Conservation (phyloP, 169 alveolate species). For the Eimeria praecox region DNA sequence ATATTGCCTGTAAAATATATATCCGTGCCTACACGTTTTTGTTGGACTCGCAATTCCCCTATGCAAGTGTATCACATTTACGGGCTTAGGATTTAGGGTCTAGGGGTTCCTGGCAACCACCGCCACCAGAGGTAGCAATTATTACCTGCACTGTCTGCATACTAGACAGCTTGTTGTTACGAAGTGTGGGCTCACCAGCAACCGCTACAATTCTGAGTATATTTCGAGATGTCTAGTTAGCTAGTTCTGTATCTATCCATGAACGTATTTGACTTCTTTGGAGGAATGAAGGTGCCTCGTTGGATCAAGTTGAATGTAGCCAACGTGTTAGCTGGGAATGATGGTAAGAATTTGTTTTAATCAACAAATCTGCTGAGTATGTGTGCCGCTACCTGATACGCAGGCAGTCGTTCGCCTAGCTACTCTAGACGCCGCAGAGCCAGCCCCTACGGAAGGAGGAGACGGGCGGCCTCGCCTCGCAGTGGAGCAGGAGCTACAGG, state of each 20-base stretch:
- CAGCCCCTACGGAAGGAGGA: constrained; percentile 56
- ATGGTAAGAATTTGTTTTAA: not conserved
- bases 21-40: not conserved
- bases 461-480: constrained; percentile 60
- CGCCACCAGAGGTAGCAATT: not conserved
- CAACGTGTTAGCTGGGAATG: not conserved
- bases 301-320: not conserved
- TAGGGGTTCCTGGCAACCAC: not conserved
- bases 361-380: not conserved
- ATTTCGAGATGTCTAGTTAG: not conserved
- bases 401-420: constrained; percentile 63
- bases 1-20: not conserved
- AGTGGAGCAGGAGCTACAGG: constrained; percentile 45
- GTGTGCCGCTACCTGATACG: not conserved
- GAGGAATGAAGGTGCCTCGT: not conserved
- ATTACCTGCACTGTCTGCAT: not conserved
- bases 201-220: not conserved
- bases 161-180: not conserved
- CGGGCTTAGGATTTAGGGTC: not conserved
- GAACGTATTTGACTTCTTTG: not conserved
- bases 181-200: not conserved
- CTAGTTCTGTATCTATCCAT: not conserved
- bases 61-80: not conserved
- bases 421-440: constrained; percentile 60
- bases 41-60: not conserved